Conservation (phyloP, 2,329 filamentous ascomycete species). For the Phialocephala sp. region DNA sequence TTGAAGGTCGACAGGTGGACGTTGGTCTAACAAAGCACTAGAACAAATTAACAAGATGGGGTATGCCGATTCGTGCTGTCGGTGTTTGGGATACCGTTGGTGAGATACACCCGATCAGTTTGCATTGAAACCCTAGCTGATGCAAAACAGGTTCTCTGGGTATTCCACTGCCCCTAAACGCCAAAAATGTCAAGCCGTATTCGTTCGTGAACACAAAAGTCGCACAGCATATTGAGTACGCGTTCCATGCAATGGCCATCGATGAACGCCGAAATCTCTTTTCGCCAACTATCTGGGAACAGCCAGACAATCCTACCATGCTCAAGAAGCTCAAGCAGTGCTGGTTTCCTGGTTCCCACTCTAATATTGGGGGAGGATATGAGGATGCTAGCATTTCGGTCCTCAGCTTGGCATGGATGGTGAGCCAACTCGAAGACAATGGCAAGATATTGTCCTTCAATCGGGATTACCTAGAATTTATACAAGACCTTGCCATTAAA, state of each 20-base stretch:
- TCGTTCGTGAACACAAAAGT: slow-evolving; percentile 51
- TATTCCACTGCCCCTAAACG: slow-evolving; percentile 30
- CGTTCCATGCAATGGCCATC: slow-evolving; percentile 55
- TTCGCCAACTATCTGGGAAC: slow-evolving; percentile 47
- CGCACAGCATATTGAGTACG: slow-evolving; percentile 49
- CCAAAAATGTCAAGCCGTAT: slow-evolving; percentile 41
- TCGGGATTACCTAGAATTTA: slow-evolving; percentile 38
- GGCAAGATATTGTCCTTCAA: slow-evolving; percentile 45
- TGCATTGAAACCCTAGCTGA: slow-evolving; percentile 21
- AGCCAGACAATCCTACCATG: slow-evolving; percentile 20
- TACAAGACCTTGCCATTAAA: slow-evolving; percentile 35
- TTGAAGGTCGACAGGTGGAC: not conserved
- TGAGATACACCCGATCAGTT: not conserved
- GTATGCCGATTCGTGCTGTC: slow-evolving; percentile 48
- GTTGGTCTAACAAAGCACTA: slow-evolving; percentile 18
- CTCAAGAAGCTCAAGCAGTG: slow-evolving; percentile 47
- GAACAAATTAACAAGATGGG: slow-evolving; percentile 34
- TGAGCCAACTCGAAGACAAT: slow-evolving; percentile 45
- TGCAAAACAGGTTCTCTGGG: slow-evolving; percentile 32
- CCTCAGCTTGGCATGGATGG: slow-evolving; percentile 56
- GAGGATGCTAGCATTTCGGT: slow-evolving; percentile 52
- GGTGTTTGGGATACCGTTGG: slow-evolving; percentile 58
- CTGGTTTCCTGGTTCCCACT: slow-evolving; percentile 54
- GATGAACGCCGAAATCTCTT: slow-evolving; percentile 52
- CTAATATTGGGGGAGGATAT: slow-evolving; percentile 55